Evolutionary conservation across 441 rosid genomes (phyloP).

Genomic region (Brassica hybrid): DNA sequence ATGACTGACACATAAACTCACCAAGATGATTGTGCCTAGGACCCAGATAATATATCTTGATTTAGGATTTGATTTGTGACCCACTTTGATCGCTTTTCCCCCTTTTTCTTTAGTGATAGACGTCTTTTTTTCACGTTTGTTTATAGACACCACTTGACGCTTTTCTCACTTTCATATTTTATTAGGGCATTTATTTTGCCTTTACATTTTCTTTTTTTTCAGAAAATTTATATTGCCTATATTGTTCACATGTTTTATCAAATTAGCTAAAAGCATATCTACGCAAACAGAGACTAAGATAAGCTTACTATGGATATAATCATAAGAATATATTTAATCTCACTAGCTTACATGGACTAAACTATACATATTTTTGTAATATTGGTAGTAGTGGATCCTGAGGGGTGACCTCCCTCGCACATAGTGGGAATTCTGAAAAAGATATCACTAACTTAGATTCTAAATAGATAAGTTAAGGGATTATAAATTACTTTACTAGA

Average conservation of each 20-base stretch:
- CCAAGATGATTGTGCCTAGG: constrained; percentile 41
- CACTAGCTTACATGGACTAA: constrained; percentile 35
- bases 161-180: constrained; percentile 11
- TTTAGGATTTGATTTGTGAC: constrained; percentile 41
- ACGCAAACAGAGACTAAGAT: constrained; percentile 9
- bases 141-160: constrained; percentile 28
- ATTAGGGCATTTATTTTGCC: constrained; percentile 24
- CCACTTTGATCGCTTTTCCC: constrained; percentile 40
- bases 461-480: constrained; percentile 33
- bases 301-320: constrained; percentile 24
- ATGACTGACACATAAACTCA: constrained; percentile 32
- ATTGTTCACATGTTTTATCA: constrained; percentile 17
- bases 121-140: constrained; percentile 36
- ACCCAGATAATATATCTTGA: constrained; percentile 37
- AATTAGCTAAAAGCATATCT: constrained; percentile 16
- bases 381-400: constrained; percentile 60
- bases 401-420: constrained; percentile 54
- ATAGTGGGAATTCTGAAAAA: constrained; percentile 60
- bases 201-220: no score
- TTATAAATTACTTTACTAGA: constrained; percentile 21
- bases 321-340: neutral
- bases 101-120: constrained; percentile 40
- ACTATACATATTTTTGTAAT: constrained; percentile 30
- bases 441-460: constrained; percentile 56
- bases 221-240: neutral